Evolutionary conservation across 148 eudicot species (phyloP).

Genomic region (Silene conica): DNA sequence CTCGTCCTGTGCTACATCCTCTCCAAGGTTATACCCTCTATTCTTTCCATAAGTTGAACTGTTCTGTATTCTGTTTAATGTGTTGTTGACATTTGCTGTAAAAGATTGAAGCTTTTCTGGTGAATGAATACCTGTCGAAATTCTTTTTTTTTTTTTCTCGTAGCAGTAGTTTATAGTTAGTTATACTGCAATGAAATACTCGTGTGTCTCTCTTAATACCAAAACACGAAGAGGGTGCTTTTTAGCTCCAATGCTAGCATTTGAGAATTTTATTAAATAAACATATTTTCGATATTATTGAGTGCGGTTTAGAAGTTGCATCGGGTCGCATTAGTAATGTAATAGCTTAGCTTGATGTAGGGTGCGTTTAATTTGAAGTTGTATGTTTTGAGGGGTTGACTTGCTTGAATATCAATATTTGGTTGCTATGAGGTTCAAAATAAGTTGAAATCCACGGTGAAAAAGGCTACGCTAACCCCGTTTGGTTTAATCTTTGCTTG

Average conservation of each 20-base stretch:
- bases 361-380: background rate
- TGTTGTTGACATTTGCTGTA: background rate
- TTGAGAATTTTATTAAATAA: background rate
- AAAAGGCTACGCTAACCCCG: too few relatives aligned
- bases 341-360: too few relatives aligned
- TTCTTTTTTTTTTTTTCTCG: background rate
- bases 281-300: background rate
- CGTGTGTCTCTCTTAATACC: too few relatives aligned
- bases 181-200: too few relatives aligned
- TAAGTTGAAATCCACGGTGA: too few relatives aligned
- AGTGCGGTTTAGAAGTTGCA: background rate
- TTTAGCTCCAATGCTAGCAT: too few relatives aligned
- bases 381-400: background rate
- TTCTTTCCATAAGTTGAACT: background rate
- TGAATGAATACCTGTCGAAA: background rate
- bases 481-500: background rate
- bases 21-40: constrained; percentile 28
- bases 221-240: background rate
- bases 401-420: background rate
- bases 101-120: too few relatives aligned
- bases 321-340: too few relatives aligned
- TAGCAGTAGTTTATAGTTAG: too few relatives aligned
- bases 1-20: constrained; percentile 27
- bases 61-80: background rate
- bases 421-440: background rate